Base-by-base conservation (phyloP, 2,329 filamentous ascomycete species). In the Hirsutella rhossiliensis region DNA sequence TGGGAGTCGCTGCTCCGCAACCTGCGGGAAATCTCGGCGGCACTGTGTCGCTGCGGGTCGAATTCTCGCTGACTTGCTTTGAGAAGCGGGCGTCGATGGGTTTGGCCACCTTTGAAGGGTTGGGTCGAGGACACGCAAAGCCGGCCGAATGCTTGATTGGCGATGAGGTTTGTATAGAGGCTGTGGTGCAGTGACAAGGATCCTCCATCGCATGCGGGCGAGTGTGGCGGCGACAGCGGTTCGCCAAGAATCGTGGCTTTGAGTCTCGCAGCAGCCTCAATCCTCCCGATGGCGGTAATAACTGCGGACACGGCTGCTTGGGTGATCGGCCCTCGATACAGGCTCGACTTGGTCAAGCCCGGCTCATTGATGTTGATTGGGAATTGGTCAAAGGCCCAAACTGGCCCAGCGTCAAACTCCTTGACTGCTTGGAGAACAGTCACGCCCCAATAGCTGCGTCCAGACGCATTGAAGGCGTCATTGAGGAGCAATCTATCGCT, bases 321-420 rank as follows among this genome's bases (percentile, higher is more conserved):
- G 1, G 63, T 65, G 42, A 67, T 56, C 1, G 57, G 50, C 0
- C 64, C 62, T 20, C 64, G 58, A 44, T 67, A 68, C 3, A 68
- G 51, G 23, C 57, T 61, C 1, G 64, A 65, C 43, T 68, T 68
- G 28, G 63, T 68, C 29, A 66, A 47, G 17, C 54, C 51, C 5
- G 55, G 49, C 29, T 63, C 60, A 47, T 67, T 62, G 43, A 68
- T 66, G 51, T 66, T 50, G 44, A 67, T 51, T 6, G 56, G 49
- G 47, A 67, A 67, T 45, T 67, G 64, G 32, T 68, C 63, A 45
- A 61, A 68, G 1, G 64, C 64, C 64, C 65, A 68, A 8, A 68
- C 62, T 0, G 63, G 65, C 7, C 65, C 65, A n/a, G 62, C 62
- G 42, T 68, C 65, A 43, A 67, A 62, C 38, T 65, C 54, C 42